Evolutionary conservation across 441 rosid genomes (phyloP).

Genomic region (Syzygium malaccense): DNA sequence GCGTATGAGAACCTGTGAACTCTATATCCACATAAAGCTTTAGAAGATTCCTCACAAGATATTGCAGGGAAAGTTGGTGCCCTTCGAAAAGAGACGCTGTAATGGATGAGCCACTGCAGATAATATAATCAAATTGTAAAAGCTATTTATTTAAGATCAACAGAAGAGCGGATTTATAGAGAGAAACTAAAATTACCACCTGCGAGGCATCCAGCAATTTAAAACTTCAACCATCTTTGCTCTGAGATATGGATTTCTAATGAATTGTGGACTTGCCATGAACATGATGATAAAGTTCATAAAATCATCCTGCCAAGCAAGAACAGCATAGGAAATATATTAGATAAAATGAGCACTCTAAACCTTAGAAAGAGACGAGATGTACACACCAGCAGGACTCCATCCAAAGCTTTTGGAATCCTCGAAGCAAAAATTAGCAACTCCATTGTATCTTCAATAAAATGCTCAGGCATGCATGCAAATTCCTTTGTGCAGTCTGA

Average conservation of each 20-base stretch:
- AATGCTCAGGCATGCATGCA: slow-evolving; percentile 99
- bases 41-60: slow-evolving; percentile 97
- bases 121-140: not conserved
- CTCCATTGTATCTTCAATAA: slow-evolving; percentile 98
- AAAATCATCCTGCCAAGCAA: slow-evolving; percentile 80
- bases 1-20: slow-evolving; percentile 97
- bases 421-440: slow-evolving; percentile 87
- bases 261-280: slow-evolving; percentile 84
- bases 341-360: not conserved
- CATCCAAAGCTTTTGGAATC: slow-evolving; percentile 87
- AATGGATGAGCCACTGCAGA: slow-evolving; percentile 79
- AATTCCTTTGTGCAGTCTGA: slow-evolving; percentile 82
- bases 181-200: slow-evolving; percentile 42
- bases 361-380: not conserved
- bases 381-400: slow-evolving; percentile 58
- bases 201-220: slow-evolving; percentile 98
- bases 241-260: slow-evolving; percentile 94
- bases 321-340: not conserved
- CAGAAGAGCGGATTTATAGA: not conserved
- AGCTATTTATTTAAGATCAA: not conserved
- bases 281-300: slow-evolving; percentile 99
- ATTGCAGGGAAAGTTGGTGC: slow-evolving; percentile 82
- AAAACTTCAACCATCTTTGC: slow-evolving; percentile 99
- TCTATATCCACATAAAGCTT: slow-evolving; percentile 98
- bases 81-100: slow-evolving; percentile 87